Percentiles rank a stretch among this genome's conserved stretches.
These are phyloP conservation scores for Cladosporium colombiae DNA, from an alignment of 2,329 filamentous ascomycete species.

Conservation along the genomic window DNA sequence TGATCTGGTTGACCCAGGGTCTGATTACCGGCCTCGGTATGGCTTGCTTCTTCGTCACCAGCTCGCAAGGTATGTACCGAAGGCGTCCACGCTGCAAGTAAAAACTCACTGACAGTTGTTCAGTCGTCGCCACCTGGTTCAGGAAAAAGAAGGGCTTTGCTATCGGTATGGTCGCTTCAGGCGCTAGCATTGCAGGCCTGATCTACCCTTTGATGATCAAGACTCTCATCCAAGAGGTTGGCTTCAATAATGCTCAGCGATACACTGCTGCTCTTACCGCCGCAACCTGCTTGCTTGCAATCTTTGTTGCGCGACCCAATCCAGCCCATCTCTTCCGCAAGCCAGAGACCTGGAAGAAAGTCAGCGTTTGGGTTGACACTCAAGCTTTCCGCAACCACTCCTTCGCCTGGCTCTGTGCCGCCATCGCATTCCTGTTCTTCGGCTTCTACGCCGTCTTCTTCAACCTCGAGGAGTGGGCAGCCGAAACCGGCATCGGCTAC, in stretches of 20 bases:
- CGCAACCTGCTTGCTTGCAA: constrained; percentile 44
- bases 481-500: constrained; percentile 44
- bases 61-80: constrained; percentile 48
- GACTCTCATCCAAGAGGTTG: constrained; percentile 44
- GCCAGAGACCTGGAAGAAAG: constrained; percentile 41
- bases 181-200: constrained; percentile 46
- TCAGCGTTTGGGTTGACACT: constrained; percentile 44
- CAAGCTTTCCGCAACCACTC: constrained; percentile 46
- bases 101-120: constrained; percentile 13
- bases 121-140: constrained; percentile 54
- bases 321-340: constrained; percentile 43
- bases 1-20: constrained; percentile 52
- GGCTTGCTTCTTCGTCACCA: constrained; percentile 55
- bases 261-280: constrained; percentile 45
- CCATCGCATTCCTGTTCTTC: constrained; percentile 52
- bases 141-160: constrained; percentile 49
- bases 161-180: constrained; percentile 53
- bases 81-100: background rate
- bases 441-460: constrained; percentile 57
- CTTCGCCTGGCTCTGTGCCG: constrained; percentile 47
- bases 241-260: constrained; percentile 49
- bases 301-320: constrained; percentile 47
- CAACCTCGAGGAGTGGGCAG: constrained; percentile 56
- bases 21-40: constrained; percentile 51
- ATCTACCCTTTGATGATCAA: constrained; percentile 51